Evolutionary conservation across 2,329 filamentous ascomycete species (phyloP), one percentile per base, ranked within the genome.

Genomic region (Plenodomus biglobosus): DNA sequence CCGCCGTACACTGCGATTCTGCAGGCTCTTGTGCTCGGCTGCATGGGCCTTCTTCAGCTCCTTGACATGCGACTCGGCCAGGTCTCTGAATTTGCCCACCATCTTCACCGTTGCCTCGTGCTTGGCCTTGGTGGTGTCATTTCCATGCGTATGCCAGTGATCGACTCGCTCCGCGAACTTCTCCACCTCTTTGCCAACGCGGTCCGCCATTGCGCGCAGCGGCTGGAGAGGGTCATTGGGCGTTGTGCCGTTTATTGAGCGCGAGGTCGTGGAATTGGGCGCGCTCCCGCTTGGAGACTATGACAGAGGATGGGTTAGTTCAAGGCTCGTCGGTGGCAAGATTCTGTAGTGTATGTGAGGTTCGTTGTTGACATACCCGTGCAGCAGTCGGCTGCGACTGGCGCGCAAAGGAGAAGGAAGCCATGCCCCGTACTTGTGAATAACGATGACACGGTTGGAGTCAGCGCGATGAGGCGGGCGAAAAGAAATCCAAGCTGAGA

Each of bases 91-190:
- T 32, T 72, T 66, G 11, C 64, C 63, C 2, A 76, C 71, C 52
- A 73, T 59, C 44, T 64, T 59, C 43, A 71, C 53, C 3, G 68
- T 71, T 8, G 59, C 57, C 20, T 78, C 72, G 71, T 90, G 92
- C 58, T 77, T 77, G 50, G 84, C 79, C 16, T 57, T 53, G 1
- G 50, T 52, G 18, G 52, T 61, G 8, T 65, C 62, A 20, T 61
- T 64, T 15, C 63, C 63, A 13, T 64, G 61, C 3, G 59, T 63
- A 32, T 70, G 61, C 70, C 91, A 92, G 45, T 84, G 81, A 73
- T 96, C 92, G 18, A 96, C 80, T 42, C 84, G 83, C 66, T 88
- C 86, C 32, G 92, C 91, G 67, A 96, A 96, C 38, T 84, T 81
- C 73, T 96, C 90, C 50, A 95, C 89, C 72, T 96, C 90, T 53